Evolutionary conservation across 1,284 basidiomycete species (phyloP), one percentile per base, ranked within the genome.

Genomic region (Cutaneotrichosporon curvatum): DNA sequence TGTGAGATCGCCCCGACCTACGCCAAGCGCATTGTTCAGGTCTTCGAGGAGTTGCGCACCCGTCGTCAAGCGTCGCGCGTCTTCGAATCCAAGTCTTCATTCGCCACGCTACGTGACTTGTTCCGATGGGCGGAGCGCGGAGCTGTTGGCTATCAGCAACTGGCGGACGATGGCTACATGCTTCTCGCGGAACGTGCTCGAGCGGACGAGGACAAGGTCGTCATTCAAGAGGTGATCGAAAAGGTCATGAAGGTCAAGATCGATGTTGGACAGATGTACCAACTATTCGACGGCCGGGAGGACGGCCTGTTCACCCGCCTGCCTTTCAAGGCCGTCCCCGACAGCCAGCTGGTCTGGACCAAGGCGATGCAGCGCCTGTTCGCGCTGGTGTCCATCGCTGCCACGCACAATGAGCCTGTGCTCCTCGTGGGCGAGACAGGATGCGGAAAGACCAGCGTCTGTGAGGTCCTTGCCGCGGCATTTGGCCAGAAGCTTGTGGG

Each of bases 351-450:
- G 40, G 83, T 95, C 31, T 96, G 92, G 90, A 98, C 95, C 0
- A 77, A 75, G 23, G 88, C 92, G 0, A 95, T 96, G 87, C 85
- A 85, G 59, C 81, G 94, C 18, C 76, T 98, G 4, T 92, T 91
- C 67, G 77, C 83, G 23, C 77, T 99, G 9, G 80, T 94, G 16
- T 80, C 84, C 4, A 81, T 85, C 9, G 90, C 89, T 1, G 72
- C 97, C 38, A 81, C 80, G 28, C 89, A 87, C 72, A 85, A 96
- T 62, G 95, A 99, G 65, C 95, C 95, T 0, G 85, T 98, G 18
- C 77, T 99, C 4, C 79, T 99, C n/a, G 94, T 99, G 14, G 95
- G 95, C 1, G 94, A 98, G 72, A 98, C 95, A 0, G 95, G 95
- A 21, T 87, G 87, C 3, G 95, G 95, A 8, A 99, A 99, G 73